Percentiles rank a stretch among this genome's conserved stretches.
These are phyloP conservation scores for Aspergillus unguis DNA, from an alignment of 2,329 filamentous ascomycete species.

Conservation along the genomic window DNA sequence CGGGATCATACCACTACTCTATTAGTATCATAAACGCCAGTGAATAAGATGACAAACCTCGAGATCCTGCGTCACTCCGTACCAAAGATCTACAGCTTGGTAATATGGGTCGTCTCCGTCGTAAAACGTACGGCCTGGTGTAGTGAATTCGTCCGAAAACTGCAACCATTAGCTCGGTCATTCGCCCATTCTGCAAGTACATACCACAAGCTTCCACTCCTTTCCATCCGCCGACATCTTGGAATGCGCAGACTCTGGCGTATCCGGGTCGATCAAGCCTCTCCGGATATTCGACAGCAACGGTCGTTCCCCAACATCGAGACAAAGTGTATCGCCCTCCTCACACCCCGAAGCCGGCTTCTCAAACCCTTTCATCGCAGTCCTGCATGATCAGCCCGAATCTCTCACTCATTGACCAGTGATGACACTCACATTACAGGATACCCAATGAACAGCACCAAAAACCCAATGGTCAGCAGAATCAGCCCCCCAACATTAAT, in stretches of 20 bases:
- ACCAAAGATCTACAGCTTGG: slow-evolving; percentile 67
- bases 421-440: slow-evolving; percentile 59
- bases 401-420: slow-evolving; percentile 3
- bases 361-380: slow-evolving; percentile 52
- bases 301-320: slow-evolving; percentile 49
- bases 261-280: slow-evolving; percentile 65
- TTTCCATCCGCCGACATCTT: slow-evolving; percentile 59
- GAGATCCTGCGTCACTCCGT: slow-evolving; percentile 66
- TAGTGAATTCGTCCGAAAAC: slow-evolving; percentile 72
- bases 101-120: slow-evolving; percentile 68
- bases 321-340: slow-evolving; percentile 44
- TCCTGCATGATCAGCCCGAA: slow-evolving; percentile 40
- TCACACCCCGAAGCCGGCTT: slow-evolving; percentile 33
- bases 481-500: slow-evolving; percentile 62
- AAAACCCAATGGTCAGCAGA: slow-evolving; percentile 58
- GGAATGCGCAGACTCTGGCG: slow-evolving; percentile 55
- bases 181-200: too few relatives aligned
- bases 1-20: slow-evolving; percentile 65
- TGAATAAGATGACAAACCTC: slow-evolving; percentile 48
- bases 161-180: slow-evolving; percentile 23
- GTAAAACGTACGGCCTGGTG: slow-evolving; percentile 65
- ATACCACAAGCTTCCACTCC: slow-evolving; percentile 60
- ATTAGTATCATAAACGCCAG: neutral
- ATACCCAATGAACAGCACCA: slow-evolving; percentile 66
- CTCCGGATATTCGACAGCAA: slow-evolving; percentile 59